phyloP scores from a whole-genome alignment of 2,329 filamentous ascomycete genomes.

The Arthrinium puccinioides region DNA sequence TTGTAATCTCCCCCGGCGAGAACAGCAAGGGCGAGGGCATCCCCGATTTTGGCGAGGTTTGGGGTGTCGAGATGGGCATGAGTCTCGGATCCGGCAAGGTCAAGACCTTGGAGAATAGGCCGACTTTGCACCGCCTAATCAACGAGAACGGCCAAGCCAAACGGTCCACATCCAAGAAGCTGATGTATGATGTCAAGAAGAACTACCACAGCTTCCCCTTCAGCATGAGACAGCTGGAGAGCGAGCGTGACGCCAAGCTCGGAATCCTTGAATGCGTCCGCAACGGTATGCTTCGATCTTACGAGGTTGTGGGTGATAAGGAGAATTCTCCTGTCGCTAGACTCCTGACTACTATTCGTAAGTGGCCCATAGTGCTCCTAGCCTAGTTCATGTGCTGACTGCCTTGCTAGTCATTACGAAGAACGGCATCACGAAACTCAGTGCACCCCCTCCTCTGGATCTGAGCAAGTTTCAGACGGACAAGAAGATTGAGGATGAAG shows the following conservation, averaged over 20 bases:
- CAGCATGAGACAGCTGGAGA: conserved; percentile 91
- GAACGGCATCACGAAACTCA: conserved; percentile 86
- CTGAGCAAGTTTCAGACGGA: conserved; percentile 81
- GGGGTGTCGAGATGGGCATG: conserved; percentile 95
- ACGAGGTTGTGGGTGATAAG: conserved; percentile 93
- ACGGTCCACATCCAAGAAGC: conserved; percentile 86
- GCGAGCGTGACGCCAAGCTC: conserved; percentile 92
- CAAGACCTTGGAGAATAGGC: conserved; percentile 80
- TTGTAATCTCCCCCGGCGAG: conserved; percentile 81
- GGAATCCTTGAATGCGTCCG: conserved; percentile 96
- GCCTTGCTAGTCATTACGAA: conserved; percentile 75
- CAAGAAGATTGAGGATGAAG: conserved; percentile 96
- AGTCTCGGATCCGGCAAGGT: conserved; percentile 89
- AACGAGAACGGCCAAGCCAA: conserved; percentile 88
- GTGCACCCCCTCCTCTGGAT: conserved; percentile 69
- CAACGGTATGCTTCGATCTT: conserved; percentile 85
- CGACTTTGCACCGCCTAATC: conserved; percentile 90
- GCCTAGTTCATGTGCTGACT: conserved; percentile 10
- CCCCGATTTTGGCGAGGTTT: conserved; percentile 86
- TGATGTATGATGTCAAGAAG: conserved; percentile 90
- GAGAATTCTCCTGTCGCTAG: conserved; percentile 79
- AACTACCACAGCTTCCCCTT: conserved; percentile 98
- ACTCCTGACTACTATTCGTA: conserved; percentile 87
- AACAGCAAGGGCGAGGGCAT: conserved; percentile 85
- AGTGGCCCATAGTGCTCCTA: conserved; percentile 31